Percentiles rank a stretch among this genome's conserved stretches.
Evolutionary conservation across 805 yeast genomes (phyloP).

Genomic region (Cyberlindnera misumaiensis): DNA sequence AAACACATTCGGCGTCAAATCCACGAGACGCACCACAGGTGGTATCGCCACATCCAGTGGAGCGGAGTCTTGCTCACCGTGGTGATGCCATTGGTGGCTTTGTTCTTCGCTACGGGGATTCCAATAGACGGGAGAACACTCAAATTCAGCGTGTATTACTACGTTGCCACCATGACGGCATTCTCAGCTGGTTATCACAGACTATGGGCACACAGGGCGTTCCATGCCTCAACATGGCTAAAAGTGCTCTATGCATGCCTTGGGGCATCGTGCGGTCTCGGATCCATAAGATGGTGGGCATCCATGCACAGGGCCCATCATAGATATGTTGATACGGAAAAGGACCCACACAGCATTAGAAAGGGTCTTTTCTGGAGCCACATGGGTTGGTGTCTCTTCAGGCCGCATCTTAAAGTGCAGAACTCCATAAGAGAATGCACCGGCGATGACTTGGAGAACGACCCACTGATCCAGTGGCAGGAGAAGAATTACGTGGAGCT

Average conservation of each 20-base stretch:
- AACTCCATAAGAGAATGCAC: slow-evolving; percentile 26
- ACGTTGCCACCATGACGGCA: slow-evolving; percentile 56
- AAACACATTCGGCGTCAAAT: background rate
- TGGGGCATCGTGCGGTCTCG: slow-evolving; percentile 71
- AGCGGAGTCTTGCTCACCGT: slow-evolving; percentile 37
- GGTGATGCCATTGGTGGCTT: slow-evolving; percentile 48
- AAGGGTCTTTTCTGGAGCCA: slow-evolving; percentile 79
- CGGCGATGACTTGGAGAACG: slow-evolving; percentile 59
- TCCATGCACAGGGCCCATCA: slow-evolving; percentile 86
- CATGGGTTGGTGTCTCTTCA: slow-evolving; percentile 78
- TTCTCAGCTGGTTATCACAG: slow-evolving; percentile 84
- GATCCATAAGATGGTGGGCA: slow-evolving; percentile 75
- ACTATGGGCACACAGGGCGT: slow-evolving; percentile 60
- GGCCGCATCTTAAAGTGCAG: slow-evolving; percentile 51
- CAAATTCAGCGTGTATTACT: slow-evolving; percentile 46
- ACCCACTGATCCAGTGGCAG: slow-evolving; percentile 36
- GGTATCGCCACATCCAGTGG: slow-evolving; percentile 75
- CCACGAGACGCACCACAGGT: slow-evolving; percentile 44
- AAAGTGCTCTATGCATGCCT: slow-evolving; percentile 46
- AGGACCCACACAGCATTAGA: slow-evolving; percentile 81
- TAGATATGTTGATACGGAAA: slow-evolving; percentile 78
- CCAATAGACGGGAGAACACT: slow-evolving; percentile 47
- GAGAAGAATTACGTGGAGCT: slow-evolving; percentile 37
- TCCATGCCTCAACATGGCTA: slow-evolving; percentile 38
- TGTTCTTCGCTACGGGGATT: slow-evolving; percentile 33